Evolutionary conservation across 106 monocot species (phyloP).

Genomic region (Allium cepa): DNA sequence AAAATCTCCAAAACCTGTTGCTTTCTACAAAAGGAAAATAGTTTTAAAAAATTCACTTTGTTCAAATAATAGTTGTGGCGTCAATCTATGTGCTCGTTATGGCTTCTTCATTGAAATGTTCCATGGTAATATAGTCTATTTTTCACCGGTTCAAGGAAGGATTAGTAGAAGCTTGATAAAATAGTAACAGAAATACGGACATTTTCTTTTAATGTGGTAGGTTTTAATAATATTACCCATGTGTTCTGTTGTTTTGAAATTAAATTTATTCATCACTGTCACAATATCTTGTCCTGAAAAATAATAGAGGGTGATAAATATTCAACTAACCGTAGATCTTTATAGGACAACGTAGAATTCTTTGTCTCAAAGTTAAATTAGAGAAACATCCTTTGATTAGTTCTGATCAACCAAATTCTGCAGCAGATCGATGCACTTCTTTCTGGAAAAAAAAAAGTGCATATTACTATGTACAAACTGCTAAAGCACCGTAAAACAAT

Average conservation of each 20-base stretch:
- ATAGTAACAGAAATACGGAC: background rate
- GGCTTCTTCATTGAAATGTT: background rate
- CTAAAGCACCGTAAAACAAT: background rate
- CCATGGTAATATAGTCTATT: background rate
- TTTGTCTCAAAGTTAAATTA: background rate
- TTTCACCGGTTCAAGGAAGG: background rate
- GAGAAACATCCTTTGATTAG: background rate
- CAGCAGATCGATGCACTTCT: background rate
- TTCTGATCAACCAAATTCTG: background rate
- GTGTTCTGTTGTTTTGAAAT: background rate
- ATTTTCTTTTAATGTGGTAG: conserved; percentile 5
- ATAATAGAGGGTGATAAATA: conserved; percentile 1
- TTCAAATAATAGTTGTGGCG: no score
- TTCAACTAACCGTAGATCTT: background rate
- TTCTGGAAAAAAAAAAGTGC: background rate
- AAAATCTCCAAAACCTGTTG: no score
- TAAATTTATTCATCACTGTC: background rate
- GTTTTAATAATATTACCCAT: conserved; percentile 4
- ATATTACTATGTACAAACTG: background rate
- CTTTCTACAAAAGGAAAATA: no score
- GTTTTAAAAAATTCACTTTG: no score
- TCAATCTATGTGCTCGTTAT: background rate
- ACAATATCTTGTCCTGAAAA: background rate
- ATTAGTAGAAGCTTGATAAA: background rate
- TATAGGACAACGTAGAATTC: background rate